Percentiles rank a stretch among this genome's conserved stretches.
Evolutionary conservation across 441 rosid species (phyloP).

Genomic region (Populus hybrid): DNA sequence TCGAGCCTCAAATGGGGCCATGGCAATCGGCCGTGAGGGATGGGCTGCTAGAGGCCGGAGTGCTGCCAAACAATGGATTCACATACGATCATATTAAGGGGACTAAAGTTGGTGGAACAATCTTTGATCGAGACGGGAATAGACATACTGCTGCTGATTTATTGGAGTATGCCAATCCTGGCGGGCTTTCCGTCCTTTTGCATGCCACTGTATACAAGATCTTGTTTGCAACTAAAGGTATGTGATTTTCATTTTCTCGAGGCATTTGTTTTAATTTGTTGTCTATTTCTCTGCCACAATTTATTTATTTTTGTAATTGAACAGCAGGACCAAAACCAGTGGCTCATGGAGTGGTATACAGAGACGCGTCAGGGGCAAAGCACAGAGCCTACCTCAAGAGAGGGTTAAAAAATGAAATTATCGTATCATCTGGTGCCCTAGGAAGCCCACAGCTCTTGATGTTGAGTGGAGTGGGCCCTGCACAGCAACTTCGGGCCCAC

Average conservation of each 20-base stretch:
- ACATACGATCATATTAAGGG: conserved; percentile 83
- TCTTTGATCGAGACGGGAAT: conserved; percentile 55
- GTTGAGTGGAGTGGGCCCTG: conserved; percentile 85
- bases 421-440: conserved; percentile 65
- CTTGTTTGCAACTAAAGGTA: conserved; percentile 49
- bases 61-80: conserved; percentile 75
- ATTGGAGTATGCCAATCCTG: conserved; percentile 53
- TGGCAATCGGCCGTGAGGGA: conserved; percentile 88
- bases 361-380: conserved; percentile 44
- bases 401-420: conserved; percentile 54
- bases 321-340: conserved; percentile 41
- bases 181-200: conserved; percentile 56
- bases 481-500: conserved; percentile 45
- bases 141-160: conserved; percentile 87
- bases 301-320: background rate
- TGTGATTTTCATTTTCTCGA: background rate
- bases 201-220: conserved; percentile 60
- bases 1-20: conserved; percentile 50
- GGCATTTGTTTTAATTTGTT: background rate
- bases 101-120: conserved; percentile 85
- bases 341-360: conserved; percentile 63
- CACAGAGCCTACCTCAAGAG: conserved; percentile 57
- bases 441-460: conserved; percentile 89
- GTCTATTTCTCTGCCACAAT: background rate
- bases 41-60: conserved; percentile 71